Conservation (phyloP, 768 basidiomycete genomes). For the Calocybe indica region DNA sequence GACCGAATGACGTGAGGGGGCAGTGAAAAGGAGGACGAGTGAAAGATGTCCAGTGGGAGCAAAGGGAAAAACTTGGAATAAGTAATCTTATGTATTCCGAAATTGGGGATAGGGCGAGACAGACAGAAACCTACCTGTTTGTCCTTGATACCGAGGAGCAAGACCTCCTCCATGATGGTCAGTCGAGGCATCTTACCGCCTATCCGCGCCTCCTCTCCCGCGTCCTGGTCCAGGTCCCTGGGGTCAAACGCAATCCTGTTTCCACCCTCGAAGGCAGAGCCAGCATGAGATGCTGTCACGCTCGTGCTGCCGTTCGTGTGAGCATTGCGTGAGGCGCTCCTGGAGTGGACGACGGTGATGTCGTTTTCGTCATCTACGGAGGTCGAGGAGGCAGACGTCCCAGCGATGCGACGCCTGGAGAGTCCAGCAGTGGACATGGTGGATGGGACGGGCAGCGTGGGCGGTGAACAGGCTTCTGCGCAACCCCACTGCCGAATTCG, state of each 20-base stretch:
- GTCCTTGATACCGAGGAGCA: slow-evolving; percentile 92
- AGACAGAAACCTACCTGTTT: slow-evolving; percentile 63
- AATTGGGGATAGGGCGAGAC: no score
- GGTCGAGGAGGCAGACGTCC: slow-evolving; percentile 26
- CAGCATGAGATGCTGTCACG: slow-evolving; percentile 36
- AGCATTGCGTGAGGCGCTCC: slow-evolving; percentile 11
- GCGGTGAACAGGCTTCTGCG: neutral
- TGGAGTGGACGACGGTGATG: slow-evolving; percentile 6
- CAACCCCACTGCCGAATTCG: no score
- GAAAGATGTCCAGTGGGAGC: slow-evolving; percentile 5
- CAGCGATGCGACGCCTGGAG: slow-evolving; percentile 52
- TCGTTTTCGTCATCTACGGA: slow-evolving; percentile 30
- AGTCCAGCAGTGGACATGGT: slow-evolving; percentile 48
- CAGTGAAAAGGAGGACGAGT: slow-evolving; percentile 4
- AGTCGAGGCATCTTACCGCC: slow-evolving; percentile 77
- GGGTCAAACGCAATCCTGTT: slow-evolving; percentile 92
- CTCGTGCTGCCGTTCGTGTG: slow-evolving; percentile 11
- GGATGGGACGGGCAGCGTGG: neutral
- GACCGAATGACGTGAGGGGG: neutral
- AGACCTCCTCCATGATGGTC: slow-evolving; percentile 96
- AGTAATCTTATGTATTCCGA: neutral
- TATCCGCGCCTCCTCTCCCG: slow-evolving; percentile 50
- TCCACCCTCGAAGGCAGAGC: slow-evolving; percentile 81
- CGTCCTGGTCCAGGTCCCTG: slow-evolving; percentile 72
- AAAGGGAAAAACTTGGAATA: neutral